Evolutionary conservation across 139 green algal species (phyloP), one percentile per base, ranked within the genome.

Genomic region (Chlorella sp.): DNA sequence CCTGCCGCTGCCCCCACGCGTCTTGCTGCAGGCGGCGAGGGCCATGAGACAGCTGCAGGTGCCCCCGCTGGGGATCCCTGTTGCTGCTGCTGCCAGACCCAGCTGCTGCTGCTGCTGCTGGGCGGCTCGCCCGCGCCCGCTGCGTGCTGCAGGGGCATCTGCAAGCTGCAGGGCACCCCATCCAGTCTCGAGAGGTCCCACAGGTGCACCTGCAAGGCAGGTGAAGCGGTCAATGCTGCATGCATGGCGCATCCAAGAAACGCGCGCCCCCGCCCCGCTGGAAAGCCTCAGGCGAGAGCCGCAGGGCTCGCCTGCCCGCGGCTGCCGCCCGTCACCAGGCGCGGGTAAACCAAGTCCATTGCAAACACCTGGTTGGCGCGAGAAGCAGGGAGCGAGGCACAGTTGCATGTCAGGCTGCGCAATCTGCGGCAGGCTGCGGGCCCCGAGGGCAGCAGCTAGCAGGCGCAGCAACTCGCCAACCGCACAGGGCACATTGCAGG

Each of bases 171-270:
- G 56, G 67, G 67, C 67, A 53, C 46, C 29, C 7, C 67, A 56
- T 29, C 67, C 7, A 73, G 67, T 33, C 67, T 36, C 33, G 43
- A 33, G 19, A 73, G 46, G 48, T 73, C 67, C 67, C 67, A 73
- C 33, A 73, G 46, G 46, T 73, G 67, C 2, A 12, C 56, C n/a
- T 1, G 1, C 29, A 63, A 36, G 38, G 3, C 6, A 29, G 3
- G 29, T 12, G 6, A 41, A 12, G 9, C n/a, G 8, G 59, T 5
- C 4, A 11, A 5, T 21, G 60, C 60, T 8, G 38, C 17, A 12
- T 8, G 35, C 21, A 67, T 5, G 7, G 46, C 19, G 7, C 15
- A 31, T 1, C 27, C 19, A 8, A 31, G 15, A n/a, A 2, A 29
- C 5, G n/a, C n/a, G n/a, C n/a, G n/a, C n/a, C n/a, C n/a, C n/a